phyloP scores from a whole-genome alignment of 2,329 filamentous ascomycete species.

The Aspergillus udagawae region DNA sequence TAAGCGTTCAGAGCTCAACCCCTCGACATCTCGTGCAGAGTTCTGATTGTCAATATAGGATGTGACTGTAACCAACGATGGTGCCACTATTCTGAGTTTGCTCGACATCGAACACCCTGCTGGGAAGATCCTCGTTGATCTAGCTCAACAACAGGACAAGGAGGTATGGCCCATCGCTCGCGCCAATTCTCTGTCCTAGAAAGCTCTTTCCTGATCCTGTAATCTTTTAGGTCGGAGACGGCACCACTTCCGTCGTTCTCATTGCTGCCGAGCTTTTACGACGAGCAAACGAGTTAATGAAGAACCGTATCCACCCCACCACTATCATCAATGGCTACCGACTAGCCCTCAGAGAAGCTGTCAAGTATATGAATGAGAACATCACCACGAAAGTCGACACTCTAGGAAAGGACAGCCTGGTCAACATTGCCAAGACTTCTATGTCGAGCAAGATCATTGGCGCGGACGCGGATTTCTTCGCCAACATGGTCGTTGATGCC shows the following conservation, averaged over 20 bases:
- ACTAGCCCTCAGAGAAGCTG: slow-evolving; percentile 87
- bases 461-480: slow-evolving; percentile 91
- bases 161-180: slow-evolving; percentile 50
- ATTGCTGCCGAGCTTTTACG: slow-evolving; percentile 93
- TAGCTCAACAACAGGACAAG: slow-evolving; percentile 98
- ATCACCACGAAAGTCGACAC: slow-evolving; percentile 93
- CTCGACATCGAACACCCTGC: slow-evolving; percentile 97
- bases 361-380: slow-evolving; percentile 99
- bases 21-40: slow-evolving; percentile 12
- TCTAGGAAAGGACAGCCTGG: slow-evolving; percentile 80
- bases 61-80: slow-evolving; percentile 98
- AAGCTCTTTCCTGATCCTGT: slow-evolving; percentile 8
- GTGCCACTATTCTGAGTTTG: slow-evolving; percentile 90
- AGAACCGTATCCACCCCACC: slow-evolving; percentile 98
- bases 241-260: slow-evolving; percentile 94
- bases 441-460: slow-evolving; percentile 99
- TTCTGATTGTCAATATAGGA: slow-evolving; percentile 53
- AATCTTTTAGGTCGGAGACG: slow-evolving; percentile 70
- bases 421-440: slow-evolving; percentile 96
- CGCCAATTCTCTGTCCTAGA: neutral
- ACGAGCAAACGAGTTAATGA: slow-evolving; percentile 96
- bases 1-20: slow-evolving; percentile 44
- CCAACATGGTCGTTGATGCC: slow-evolving; percentile 94
- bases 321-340: slow-evolving; percentile 99
- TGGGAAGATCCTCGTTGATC: slow-evolving; percentile 95